A percentile compares a stretch with the other conserved stretches of the same genome.
These are phyloP conservation scores for Saccharomycopsis lassenensis DNA, from an alignment of 805 yeast genomes.

Conservation along the genomic window DNA sequence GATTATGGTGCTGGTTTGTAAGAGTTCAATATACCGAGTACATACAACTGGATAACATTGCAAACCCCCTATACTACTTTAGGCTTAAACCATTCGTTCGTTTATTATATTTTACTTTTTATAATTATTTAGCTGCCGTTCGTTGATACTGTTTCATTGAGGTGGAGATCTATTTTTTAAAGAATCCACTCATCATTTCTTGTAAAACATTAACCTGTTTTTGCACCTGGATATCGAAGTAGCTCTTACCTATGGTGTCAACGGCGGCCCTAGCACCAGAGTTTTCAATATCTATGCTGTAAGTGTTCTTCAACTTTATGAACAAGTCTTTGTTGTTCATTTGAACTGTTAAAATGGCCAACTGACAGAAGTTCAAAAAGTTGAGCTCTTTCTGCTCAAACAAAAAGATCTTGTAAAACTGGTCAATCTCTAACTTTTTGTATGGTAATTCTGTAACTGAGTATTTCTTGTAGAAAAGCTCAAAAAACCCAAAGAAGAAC, in stretches of 20 bases:
- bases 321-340: conserved; percentile 43
- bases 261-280: conserved; percentile 35
- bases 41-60: too few relatives aligned
- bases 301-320: conserved; percentile 40
- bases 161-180: too few relatives aligned
- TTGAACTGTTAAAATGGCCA: conserved; percentile 50
- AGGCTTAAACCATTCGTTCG: too few relatives aligned
- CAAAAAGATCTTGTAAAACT: conserved; percentile 25
- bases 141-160: too few relatives aligned
- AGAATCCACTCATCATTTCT: conserved; percentile 65
- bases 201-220: conserved; percentile 48
- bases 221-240: conserved; percentile 46
- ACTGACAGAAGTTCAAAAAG: conserved; percentile 57
- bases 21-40: too few relatives aligned
- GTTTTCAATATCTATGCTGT: conserved; percentile 28
- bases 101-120: too few relatives aligned
- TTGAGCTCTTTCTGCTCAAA: conserved; percentile 26
- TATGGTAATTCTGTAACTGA: conserved; percentile 17
- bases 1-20: too few relatives aligned
- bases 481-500: conserved; percentile 28
- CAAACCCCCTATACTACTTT: too few relatives aligned
- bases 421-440: conserved; percentile 21
- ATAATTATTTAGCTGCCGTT: too few relatives aligned
- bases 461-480: conserved; percentile 19
- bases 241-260: conserved; percentile 47